phyloP scores from a whole-genome alignment of 176 grass and related monocot species.

The Musa acuminata region DNA sequence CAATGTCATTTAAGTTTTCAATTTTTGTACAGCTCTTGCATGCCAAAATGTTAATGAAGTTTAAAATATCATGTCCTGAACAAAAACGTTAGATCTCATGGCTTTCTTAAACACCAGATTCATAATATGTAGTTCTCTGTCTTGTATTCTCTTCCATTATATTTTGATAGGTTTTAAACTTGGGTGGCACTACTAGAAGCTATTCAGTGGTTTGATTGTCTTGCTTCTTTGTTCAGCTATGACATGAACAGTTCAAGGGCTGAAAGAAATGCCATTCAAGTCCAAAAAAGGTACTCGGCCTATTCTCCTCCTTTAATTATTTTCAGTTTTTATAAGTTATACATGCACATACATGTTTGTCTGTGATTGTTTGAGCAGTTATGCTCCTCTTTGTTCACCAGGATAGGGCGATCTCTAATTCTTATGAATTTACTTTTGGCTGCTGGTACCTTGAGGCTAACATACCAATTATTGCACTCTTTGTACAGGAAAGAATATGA shows the following conservation, averaged over 20 bases:
- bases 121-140: not conserved
- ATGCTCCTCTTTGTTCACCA: not conserved
- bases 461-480: not conserved
- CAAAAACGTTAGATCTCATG: not conserved
- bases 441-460: not conserved
- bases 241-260: conserved; percentile 58
- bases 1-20: too few relatives aligned
- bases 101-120: not conserved
- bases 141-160: not conserved
- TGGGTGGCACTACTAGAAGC: too few relatives aligned
- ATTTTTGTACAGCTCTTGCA: too few relatives aligned
- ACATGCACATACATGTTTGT: not conserved
- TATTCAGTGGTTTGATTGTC: not conserved
- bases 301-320: not conserved
- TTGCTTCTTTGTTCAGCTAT: conserved; percentile 44
- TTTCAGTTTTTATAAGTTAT: conserved; percentile 9
- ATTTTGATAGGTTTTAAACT: not conserved
- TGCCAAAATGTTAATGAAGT: not conserved
- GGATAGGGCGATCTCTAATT: not conserved
- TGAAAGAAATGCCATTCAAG: conserved; percentile 51
- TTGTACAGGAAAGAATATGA: conserved; percentile 84
- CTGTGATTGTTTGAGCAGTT: not conserved
- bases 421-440: not conserved
- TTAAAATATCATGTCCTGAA: not conserved
- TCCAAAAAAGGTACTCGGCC: conserved; percentile 63